Percentiles rank a stretch among this genome's conserved stretches.
Evolutionary conservation across 2,329 filamentous ascomycete genomes (phyloP).

Genomic region (Talaromyces sp.): DNA sequence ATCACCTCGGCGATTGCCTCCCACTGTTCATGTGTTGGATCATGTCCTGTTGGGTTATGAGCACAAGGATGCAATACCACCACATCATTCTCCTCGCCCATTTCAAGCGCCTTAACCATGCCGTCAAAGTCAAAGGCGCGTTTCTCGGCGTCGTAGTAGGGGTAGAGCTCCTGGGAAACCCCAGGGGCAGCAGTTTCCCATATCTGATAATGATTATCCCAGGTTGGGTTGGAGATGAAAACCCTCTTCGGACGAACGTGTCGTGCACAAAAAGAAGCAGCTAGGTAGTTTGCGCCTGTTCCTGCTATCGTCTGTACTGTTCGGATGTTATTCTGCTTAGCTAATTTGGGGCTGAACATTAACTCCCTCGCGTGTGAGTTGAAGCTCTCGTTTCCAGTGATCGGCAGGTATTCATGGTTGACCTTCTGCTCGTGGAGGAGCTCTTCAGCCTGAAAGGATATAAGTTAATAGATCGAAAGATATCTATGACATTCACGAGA

Average conservation of each 20-base stretch:
- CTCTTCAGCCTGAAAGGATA: conserved; percentile 53
- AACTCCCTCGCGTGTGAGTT: conserved; percentile 67
- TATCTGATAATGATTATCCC: conserved; percentile 94
- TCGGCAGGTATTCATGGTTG: conserved; percentile 93
- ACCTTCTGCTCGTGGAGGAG: conserved; percentile 52
- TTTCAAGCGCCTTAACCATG: conserved; percentile 67
- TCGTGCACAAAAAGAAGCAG: conserved; percentile 79
- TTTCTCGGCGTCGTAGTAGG: conserved; percentile 73
- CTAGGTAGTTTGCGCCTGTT: conserved; percentile 86
- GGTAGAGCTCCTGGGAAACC: conserved; percentile 58
- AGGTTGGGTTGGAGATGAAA: conserved; percentile 88
- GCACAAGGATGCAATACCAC: conserved; percentile 89
- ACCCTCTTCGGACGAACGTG: conserved; percentile 72
- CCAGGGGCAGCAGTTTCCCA: conserved; percentile 51
- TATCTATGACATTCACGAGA: neutral
- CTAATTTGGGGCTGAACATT: neutral
- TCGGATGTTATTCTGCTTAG: conserved; percentile 51
- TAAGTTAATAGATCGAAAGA: neutral
- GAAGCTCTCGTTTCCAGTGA: conserved; percentile 77
- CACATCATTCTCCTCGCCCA: conserved; percentile 74
- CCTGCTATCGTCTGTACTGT: conserved; percentile 90
- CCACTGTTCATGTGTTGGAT: conserved; percentile 85
- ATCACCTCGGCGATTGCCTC: conserved; percentile 74
- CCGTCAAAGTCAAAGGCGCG: conserved; percentile 28
- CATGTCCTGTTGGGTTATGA: conserved; percentile 93